A percentile compares a stretch with the other conserved stretches of the same genome.
phyloP scores from a whole-genome alignment of 2,329 filamentous ascomycete species.

The Apiospora pterosperma region DNA sequence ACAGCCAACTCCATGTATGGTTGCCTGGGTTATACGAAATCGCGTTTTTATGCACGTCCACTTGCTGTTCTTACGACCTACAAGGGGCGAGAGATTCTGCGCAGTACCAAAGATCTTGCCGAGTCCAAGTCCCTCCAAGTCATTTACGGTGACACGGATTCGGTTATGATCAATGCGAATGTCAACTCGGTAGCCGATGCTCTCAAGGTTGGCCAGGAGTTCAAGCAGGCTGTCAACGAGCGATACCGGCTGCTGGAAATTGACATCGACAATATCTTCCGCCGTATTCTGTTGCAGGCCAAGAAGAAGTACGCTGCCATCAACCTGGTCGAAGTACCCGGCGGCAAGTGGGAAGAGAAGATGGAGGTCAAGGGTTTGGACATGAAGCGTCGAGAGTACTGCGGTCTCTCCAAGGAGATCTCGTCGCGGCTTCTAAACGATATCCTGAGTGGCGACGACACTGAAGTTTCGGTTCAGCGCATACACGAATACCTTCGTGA shows the following conservation, averaged over 20 bases:
- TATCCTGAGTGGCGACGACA: conserved; percentile 89
- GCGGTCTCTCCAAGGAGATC: conserved; percentile 90
- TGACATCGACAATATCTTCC: conserved; percentile 96
- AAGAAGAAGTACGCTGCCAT: conserved; percentile 99
- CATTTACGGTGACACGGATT: conserved; percentile 98
- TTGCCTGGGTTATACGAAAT: conserved; percentile 94
- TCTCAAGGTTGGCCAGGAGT: conserved; percentile 86
- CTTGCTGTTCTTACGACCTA: conserved; percentile 93
- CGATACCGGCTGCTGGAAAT: conserved; percentile 91
- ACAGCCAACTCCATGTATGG: conserved; percentile 99
- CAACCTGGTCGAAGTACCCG: conserved; percentile 76
- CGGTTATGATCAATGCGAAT: conserved; percentile 99
- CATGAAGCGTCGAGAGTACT: conserved; percentile 97
- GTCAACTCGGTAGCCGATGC: conserved; percentile 90
- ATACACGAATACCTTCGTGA: conserved; percentile 92
- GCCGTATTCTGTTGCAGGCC: conserved; percentile 86
- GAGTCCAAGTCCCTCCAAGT: conserved; percentile 89
- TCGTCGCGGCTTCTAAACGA: conserved; percentile 89
- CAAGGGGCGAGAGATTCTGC: conserved; percentile 95
- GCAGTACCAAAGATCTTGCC: conserved; percentile 92
- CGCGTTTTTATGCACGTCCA: conserved; percentile 93
- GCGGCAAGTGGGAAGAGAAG: conserved; percentile 88
- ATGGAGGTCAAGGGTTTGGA: conserved; percentile 98
- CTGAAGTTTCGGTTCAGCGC: conserved; percentile 80
- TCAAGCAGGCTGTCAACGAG: conserved; percentile 93